Evolutionary conservation across 306 rosid genomes (phyloP).

Genomic region (Hylodesmum podocarpum): DNA sequence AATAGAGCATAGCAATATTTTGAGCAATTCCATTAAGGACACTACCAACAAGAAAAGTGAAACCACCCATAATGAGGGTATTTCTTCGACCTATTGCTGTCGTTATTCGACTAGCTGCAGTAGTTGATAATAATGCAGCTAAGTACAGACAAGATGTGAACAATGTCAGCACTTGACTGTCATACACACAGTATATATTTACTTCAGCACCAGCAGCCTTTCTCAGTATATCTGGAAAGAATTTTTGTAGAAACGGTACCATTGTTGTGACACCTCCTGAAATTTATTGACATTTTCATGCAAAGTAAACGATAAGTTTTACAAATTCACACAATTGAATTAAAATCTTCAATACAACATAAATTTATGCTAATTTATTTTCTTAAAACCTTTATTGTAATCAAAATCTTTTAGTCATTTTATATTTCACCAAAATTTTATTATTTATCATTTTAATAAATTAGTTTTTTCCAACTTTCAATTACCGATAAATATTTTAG

Average conservation of each 20-base stretch:
- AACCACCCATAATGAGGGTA: constrained; percentile 62
- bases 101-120: constrained; percentile 55
- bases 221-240: constrained; percentile 56
- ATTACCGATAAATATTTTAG: too few species aligned
- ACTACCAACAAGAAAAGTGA: constrained; percentile 54
- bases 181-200: constrained; percentile 60
- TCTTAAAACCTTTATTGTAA: not conserved
- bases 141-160: constrained; percentile 76
- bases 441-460: too few species aligned
- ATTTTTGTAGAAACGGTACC: constrained; percentile 63
- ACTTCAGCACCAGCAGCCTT: constrained; percentile 37
- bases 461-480: too few species aligned
- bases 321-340: not conserved
- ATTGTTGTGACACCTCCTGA: constrained; percentile 75
- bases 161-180: constrained; percentile 60
- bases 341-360: not conserved
- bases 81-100: constrained; percentile 46
- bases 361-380: not conserved
- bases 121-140: constrained; percentile 56
- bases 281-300: not conserved
- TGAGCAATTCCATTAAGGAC: constrained; percentile 63
- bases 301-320: not conserved
- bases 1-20: constrained; percentile 64
- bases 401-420: not conserved
- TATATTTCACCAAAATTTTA: too few species aligned